A percentile compares a stretch with the other conserved stretches of the same genome.
These are phyloP conservation scores for Dichomitus squalens DNA, from an alignment of 1,284 basidiomycete species.

Conservation along the genomic window DNA sequence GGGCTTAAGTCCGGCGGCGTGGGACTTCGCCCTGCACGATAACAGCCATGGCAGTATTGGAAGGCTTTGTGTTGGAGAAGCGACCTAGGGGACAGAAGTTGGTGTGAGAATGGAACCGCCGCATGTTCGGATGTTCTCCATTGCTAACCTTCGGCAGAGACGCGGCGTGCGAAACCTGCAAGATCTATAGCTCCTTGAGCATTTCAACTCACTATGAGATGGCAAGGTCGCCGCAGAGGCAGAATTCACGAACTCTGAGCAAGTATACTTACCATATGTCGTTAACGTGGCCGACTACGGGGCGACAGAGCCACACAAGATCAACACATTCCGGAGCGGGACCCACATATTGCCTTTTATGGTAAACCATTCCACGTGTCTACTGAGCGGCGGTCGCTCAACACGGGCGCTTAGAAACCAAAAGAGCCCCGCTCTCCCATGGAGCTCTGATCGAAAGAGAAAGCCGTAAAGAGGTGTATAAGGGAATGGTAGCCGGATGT, in stretches of 20 bases:
- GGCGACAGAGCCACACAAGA: not conserved
- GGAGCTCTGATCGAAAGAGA: too few relatives aligned
- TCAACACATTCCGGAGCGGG: constrained; percentile 5
- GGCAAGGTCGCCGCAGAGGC: too few relatives aligned
- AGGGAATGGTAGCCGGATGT: too few relatives aligned
- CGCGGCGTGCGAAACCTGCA: not conserved
- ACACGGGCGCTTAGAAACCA: too few relatives aligned
- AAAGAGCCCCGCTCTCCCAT: too few relatives aligned
- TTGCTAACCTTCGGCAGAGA: not conserved
- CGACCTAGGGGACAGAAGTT: not conserved
- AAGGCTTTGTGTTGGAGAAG: not conserved
- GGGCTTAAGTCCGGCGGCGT: constrained; percentile 2
- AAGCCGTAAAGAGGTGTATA: too few relatives aligned
- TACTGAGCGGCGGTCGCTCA: not conserved
- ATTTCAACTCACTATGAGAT: not conserved
- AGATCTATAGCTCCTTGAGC: not conserved
- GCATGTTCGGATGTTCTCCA: not conserved
- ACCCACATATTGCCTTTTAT: constrained; percentile 16
- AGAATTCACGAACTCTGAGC: not conserved
- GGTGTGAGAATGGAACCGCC: not conserved
- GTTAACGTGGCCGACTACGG: constrained; percentile 2
- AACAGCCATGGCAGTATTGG: not conserved
- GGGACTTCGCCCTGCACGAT: not conserved
- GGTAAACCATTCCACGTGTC: not conserved
- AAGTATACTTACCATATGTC: not conserved